Base-by-base conservation (phyloP, 169 alveolate genomes). In the Plasmodium falciparum region DNA sequence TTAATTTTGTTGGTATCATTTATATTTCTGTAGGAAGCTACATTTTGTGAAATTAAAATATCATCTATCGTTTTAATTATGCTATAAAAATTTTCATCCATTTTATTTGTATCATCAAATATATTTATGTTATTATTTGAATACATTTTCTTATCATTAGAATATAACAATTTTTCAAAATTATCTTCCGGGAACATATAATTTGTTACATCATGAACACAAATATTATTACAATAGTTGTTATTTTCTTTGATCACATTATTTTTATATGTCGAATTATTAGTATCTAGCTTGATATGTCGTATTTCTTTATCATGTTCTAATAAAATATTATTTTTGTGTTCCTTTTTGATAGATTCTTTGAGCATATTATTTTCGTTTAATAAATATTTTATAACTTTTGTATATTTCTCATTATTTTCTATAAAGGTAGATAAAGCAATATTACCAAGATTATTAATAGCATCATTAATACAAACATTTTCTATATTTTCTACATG, bases 1-100 rank as follows among this genome's bases (percentile, higher is more conserved):
- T n/a, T 39, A n/a, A 69, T 20, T 17, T 39, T 65, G 26, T 66
- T 45, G 3, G 22, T 24, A 59, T 83, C 83, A 6, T 69, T 69
- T 72, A 83, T 50, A 24, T 24, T 83, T 69, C 85, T 45, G 43
- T 56, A 67, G 3, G 91, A 83, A 67, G 50, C 39, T 1, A 83
- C 91, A 83, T 83, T 83, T 39, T 83, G 91, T 15, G 91, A 83
- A 45, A 83, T 67, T 1, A 83, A 61, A 22, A 83, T 69, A 47
- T 83, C 91, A 83, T 83, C 91, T 56, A 83, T 83, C 24, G 91
- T 67, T 83, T 83, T 83, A 2, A 83, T 83, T 54, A 83, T 83
- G 20, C 59, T 67, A 47, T 58, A 69, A 8, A 83, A 73, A 29
- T 83, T 83, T 8, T 83, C 91, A 49, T 83, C 85, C 5, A 29